Evolutionary conservation across 148 eudicot species (phyloP), one percentile per base, ranked within the genome.

Genomic region (Beta vulgaris): DNA sequence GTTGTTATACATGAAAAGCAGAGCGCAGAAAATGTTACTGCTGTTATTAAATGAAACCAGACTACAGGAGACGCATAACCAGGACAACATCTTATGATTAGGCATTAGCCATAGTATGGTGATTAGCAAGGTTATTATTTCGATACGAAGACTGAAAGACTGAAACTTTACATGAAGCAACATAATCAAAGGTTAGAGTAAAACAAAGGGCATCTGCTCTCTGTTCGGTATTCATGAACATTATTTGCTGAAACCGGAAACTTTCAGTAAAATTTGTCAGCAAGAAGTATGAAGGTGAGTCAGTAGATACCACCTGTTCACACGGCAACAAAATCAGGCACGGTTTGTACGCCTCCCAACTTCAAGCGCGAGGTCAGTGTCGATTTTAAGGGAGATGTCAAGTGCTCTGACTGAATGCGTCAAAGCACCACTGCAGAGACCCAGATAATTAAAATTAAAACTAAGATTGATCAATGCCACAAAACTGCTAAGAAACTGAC

Each of bases 271-370:
- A 42, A 4, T 7, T 7, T 28, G 67, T 37, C 26, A 42, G 55
- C 16, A 16, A 28, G 67, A 60, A 28, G 68, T 21, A 10, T 23
- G 76, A 43, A 61, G 68, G 67, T 39, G 25, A 68, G 15, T 39
- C 54, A 21, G 14, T 31, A 65, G 48, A 76, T 68, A 21, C 73
- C 39, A 57, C 73, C 39, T 42, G 16, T 21, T 49, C 15, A 36
- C 54, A 73, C 59, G 21, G 39, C 61, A 23, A 54, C 39, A 65
- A 35, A 68, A 39, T 90, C 82, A 93, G 71, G 97, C 97, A 72
- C 98, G 88, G 57, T 91, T 88, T 5, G 98, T 93, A 60, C 98
- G 97, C 85, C 92, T 88, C 73, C 98, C 98, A 51, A 93, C 97
- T 84, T 87, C 79, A 28, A 93, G 92, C 1, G 98, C 98, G 15